Evolutionary conservation across 192 early-diverging fungal species (phyloP), one percentile per base, ranked within the genome.

Genomic region (Entomortierella chlamydospora): DNA sequence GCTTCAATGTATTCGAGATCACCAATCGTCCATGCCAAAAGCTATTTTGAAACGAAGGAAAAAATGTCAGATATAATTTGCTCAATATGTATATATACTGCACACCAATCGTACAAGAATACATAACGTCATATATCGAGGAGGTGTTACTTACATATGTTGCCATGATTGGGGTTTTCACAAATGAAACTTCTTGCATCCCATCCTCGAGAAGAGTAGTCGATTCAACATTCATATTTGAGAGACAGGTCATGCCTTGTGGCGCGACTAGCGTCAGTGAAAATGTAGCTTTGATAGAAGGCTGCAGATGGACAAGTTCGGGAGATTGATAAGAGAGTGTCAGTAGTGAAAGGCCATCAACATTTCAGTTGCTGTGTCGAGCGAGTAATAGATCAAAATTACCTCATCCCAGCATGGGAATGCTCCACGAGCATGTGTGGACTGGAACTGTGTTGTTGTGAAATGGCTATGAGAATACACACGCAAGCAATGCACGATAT

Each of bases 331-430:
- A 18, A 39, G 33, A 2, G 39, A 34, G 43, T 13, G 20, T 13
- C 33, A 26, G n/a, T 28, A 65, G 28, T n/a, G n/a, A n/a, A n/a
- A n/a, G n/a, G n/a, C n/a, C n/a, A n/a, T n/a, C n/a, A n/a, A n/a
- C n/a, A n/a, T n/a, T n/a, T n/a, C n/a, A n/a, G n/a, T n/a, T n/a
- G n/a, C n/a, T n/a, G n/a, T n/a, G n/a, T 41, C 39, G 13, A 41
- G 39, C 6, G 39, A 13, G 22, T 22, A 37, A 22, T 23, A 22
- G 22, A 30, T 22, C n/a, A n/a, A 18, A 17, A 26, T 23, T 69
- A 79, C 74, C 85, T 98, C 98, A 83, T 99, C 97, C 91, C 92
- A 98, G 72, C 93, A 98, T 8, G 98, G 98, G 80, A 99, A 93
- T 20, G 93, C 92, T 33, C 94, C 87, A 57, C 97, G 91, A 28